phyloP scores from a whole-genome alignment of 148 eudicot genomes.

The Polygonum maritimum region DNA sequence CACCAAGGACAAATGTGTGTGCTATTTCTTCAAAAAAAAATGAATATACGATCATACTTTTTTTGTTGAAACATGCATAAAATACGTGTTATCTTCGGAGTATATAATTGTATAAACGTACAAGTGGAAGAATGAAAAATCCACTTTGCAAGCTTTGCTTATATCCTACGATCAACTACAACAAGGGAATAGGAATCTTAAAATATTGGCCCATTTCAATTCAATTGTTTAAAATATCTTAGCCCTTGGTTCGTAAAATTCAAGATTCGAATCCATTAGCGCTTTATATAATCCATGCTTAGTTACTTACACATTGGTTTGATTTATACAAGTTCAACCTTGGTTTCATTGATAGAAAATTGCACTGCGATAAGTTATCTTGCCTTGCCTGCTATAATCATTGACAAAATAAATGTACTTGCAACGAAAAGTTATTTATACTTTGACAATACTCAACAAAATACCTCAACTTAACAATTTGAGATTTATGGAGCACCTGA shows the following conservation, averaged over 20 bases:
- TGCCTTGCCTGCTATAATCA: no score
- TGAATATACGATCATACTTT: no score
- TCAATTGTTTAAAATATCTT: neutral
- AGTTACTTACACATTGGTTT: neutral
- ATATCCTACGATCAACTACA: neutral
- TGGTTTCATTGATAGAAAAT: no score
- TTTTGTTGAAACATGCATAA: neutral
- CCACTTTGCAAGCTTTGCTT: neutral
- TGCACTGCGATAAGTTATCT: no score
- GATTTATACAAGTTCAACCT: neutral
- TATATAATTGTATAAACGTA: neutral
- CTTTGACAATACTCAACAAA: no score
- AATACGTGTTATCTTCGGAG: neutral
- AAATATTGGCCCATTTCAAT: neutral
- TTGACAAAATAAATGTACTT: no score
- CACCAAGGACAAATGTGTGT: no score
- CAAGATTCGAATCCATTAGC: neutral
- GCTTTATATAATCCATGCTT: neutral
- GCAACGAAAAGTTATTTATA: no score
- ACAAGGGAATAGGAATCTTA: neutral
- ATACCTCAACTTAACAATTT: no score
- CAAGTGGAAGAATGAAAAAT: neutral
- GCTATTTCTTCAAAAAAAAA: no score
- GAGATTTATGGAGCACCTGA: no score
- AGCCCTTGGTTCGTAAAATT: neutral